These are phyloP conservation scores for Penicillium sp. DNA, from an alignment of 2,329 filamentous ascomycete species.

Conservation along the genomic window DNA sequence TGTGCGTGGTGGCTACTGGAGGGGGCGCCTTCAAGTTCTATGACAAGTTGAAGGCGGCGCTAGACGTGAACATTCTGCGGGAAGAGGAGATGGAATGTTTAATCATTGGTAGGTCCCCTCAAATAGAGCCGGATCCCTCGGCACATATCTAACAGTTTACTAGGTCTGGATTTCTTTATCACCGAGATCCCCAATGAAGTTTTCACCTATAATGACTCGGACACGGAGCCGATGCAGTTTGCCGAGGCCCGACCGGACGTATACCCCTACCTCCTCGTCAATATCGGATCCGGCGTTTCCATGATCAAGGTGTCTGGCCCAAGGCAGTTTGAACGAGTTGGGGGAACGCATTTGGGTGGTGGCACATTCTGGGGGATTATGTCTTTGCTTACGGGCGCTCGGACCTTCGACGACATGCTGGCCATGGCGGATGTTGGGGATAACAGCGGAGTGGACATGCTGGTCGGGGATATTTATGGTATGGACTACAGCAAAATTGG, in stretches of 20 bases:
- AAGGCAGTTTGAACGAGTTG: conserved; percentile 82
- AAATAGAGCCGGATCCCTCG: not conserved
- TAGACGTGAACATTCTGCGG: conserved; percentile 83
- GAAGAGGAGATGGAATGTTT: conserved; percentile 99
- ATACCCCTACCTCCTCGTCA: conserved; percentile 96
- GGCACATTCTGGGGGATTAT: conserved; percentile 97
- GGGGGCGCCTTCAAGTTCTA: conserved; percentile 97
- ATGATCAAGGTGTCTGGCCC: conserved; percentile 97
- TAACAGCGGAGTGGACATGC: conserved; percentile 90
- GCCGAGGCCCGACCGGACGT: conserved; percentile 74
- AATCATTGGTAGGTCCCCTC: conserved; percentile 70
- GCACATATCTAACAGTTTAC: conserved; percentile 1
- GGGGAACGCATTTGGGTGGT: conserved; percentile 89
- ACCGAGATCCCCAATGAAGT: conserved; percentile 96
- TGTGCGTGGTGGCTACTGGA: conserved; percentile 94
- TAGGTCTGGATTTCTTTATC: conserved; percentile 97
- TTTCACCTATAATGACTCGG: conserved; percentile 89
- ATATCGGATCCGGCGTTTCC: conserved; percentile 94
- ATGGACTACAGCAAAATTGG: conserved; percentile 95
- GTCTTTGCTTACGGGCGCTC: conserved; percentile 86
- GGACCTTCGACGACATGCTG: conserved; percentile 97
- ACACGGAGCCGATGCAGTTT: conserved; percentile 86
- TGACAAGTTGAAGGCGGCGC: conserved; percentile 77
- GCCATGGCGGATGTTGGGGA: conserved; percentile 87
- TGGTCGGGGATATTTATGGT: conserved; percentile 97